A percentile compares a stretch with the other conserved stretches of the same genome.
phyloP scores from a whole-genome alignment of 1,284 basidiomycete species.

The Vanrija sp. region DNA sequence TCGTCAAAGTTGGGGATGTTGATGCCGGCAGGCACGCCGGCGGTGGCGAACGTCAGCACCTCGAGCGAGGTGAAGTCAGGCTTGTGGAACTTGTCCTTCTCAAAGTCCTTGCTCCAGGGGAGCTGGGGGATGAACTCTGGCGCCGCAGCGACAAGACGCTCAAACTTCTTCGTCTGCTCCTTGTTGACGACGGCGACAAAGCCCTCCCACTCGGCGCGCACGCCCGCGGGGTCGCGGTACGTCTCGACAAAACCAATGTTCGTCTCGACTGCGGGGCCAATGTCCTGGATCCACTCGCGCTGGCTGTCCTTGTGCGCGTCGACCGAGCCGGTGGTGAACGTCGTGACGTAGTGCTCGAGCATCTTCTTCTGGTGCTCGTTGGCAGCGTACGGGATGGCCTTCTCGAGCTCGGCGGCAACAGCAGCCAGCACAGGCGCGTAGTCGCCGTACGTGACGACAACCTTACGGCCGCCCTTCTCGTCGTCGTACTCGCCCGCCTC shows the following conservation, averaged over 20 bases:
- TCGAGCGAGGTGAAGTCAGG: slow-evolving; percentile 70
- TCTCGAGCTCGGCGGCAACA: slow-evolving; percentile 11
- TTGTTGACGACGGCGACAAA: slow-evolving; percentile 86
- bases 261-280: slow-evolving; percentile 70
- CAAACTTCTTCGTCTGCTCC: slow-evolving; percentile 71
- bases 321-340: slow-evolving; percentile 72
- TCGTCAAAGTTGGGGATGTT: slow-evolving; percentile 13
- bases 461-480: slow-evolving; percentile 5
- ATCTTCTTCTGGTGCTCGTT: slow-evolving; percentile 68
- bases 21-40: slow-evolving; percentile 16
- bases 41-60: slow-evolving; percentile 17
- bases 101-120: slow-evolving; percentile 77
- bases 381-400: slow-evolving; percentile 68
- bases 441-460: slow-evolving; percentile 17
- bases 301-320: slow-evolving; percentile 71
- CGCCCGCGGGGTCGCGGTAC: slow-evolving; percentile 56
- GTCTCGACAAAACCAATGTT: slow-evolving; percentile 56
- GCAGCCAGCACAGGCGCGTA: slow-evolving; percentile 5
- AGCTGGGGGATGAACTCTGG: slow-evolving; percentile 71
- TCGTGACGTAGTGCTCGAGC: slow-evolving; percentile 72
- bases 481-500: slow-evolving; percentile 5
- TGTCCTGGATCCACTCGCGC: slow-evolving; percentile 74
- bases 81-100: slow-evolving; percentile 64
- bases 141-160: slow-evolving; percentile 66
- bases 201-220: slow-evolving; percentile 76